A percentile compares a stretch with the other conserved stretches of the same genome.
Conservation (phyloP, 352 stramenopile genomes). For the Phytophthora ohioensis region DNA sequence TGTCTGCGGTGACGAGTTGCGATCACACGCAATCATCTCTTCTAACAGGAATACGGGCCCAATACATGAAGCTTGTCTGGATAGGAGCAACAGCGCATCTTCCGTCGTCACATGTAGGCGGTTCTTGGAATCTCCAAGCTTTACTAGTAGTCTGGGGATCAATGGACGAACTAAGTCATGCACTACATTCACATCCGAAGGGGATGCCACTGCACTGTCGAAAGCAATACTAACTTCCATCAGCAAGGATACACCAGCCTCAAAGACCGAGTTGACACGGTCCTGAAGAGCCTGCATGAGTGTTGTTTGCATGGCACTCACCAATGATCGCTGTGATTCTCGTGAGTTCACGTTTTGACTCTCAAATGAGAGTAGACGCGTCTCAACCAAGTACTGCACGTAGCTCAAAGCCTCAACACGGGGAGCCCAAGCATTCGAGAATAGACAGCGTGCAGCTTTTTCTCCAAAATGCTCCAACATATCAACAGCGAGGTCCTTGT, state of each 20-base stretch:
- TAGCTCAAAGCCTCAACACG: constrained; percentile 84
- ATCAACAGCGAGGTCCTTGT: constrained; percentile 54
- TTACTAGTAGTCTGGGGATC: constrained; percentile 73
- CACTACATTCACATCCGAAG: constrained; percentile 37
- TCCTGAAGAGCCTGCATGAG: constrained; percentile 72
- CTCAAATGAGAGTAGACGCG: constrained; percentile 60
- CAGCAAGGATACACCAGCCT: constrained; percentile 70
- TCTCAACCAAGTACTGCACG: constrained; percentile 72
- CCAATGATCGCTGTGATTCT: constrained; percentile 24
- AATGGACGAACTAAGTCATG: constrained; percentile 74
- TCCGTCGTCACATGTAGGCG: constrained; percentile 75
- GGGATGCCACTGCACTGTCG: constrained; percentile 37
- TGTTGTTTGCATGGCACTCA: constrained; percentile 62
- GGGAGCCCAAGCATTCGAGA: constrained; percentile 85
- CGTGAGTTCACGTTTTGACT: not conserved
- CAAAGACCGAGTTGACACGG: constrained; percentile 82
- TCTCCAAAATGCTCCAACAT: constrained; percentile 74
- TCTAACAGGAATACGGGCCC: constrained; percentile 79
- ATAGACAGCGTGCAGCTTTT: constrained; percentile 76
- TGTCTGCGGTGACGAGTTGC: constrained; percentile 59
- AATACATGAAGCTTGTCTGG: constrained; percentile 62
- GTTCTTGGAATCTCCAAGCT: constrained; percentile 81
- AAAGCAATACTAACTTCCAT: constrained; percentile 81
- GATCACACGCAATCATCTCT: constrained; percentile 75
- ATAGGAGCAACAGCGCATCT: constrained; percentile 77